Conservation (phyloP, 2,329 filamentous ascomycete genomes). For the Apiospora saccharicola region DNA sequence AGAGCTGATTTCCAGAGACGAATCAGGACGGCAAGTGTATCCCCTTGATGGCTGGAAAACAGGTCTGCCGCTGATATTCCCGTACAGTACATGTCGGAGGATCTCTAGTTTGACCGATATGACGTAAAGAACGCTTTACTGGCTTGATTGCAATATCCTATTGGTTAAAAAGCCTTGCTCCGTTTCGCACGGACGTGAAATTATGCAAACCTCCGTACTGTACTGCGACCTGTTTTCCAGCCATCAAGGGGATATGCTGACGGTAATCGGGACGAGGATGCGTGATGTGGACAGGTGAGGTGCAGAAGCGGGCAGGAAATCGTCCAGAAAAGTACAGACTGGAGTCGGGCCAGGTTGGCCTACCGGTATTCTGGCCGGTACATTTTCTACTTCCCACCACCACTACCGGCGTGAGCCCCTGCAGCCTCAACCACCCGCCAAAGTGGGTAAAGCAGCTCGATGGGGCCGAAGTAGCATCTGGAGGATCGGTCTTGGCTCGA, state of each 20-base stretch:
- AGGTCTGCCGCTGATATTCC: too few relatives aligned
- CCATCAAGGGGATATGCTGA: too few relatives aligned
- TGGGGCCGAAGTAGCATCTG: slow-evolving; percentile 11
- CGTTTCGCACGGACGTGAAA: too few relatives aligned
- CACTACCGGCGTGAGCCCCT: slow-evolving; percentile 19
- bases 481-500: slow-evolving; percentile 5
- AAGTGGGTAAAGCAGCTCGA: slow-evolving; percentile 18
- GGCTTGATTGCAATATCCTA: too few relatives aligned
- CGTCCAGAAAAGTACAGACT: slow-evolving; percentile 3
- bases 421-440: slow-evolving; percentile 19
- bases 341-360: slow-evolving; percentile 11
- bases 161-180: too few relatives aligned
- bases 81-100: too few relatives aligned
- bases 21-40: not conserved
- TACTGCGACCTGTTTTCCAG: too few relatives aligned
- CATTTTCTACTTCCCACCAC: slow-evolving; percentile 14
- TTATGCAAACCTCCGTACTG: too few relatives aligned
- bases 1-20: slow-evolving; percentile 28
- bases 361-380: slow-evolving; percentile 6
- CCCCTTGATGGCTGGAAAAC: too few relatives aligned
- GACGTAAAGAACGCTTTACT: too few relatives aligned
- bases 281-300: slow-evolving; percentile 35
- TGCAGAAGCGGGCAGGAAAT: slow-evolving; percentile 31
- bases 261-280: slow-evolving; percentile 40
- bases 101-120: too few relatives aligned